A percentile compares a stretch with the other conserved stretches of the same genome.
Evolutionary conservation across 2,329 filamentous ascomycete genomes (phyloP).

Genomic region (Fusarium sp.): DNA sequence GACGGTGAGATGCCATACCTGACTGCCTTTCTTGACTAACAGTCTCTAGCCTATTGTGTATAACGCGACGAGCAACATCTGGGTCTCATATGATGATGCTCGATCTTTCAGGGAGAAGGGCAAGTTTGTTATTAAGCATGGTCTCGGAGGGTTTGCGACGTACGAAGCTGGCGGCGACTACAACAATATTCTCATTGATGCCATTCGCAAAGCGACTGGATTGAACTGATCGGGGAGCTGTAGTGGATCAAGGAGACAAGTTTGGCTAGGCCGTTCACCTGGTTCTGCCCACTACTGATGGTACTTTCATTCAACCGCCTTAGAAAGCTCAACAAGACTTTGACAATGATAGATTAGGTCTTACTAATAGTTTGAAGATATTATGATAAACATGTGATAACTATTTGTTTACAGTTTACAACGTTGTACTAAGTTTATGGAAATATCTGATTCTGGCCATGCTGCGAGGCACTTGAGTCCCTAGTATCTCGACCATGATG

Average conservation of each 20-base stretch:
- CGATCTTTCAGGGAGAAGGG: conserved; percentile 31
- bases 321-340: background rate
- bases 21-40: background rate
- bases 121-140: conserved; percentile 18
- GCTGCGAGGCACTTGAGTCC: no score
- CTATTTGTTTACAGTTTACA: no score
- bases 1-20: conserved; percentile 5
- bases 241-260: background rate
- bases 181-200: conserved; percentile 36
- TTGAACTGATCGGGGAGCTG: background rate
- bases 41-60: conserved; percentile 27
- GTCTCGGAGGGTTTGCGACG: conserved; percentile 29
- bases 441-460: no score
- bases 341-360: no score
- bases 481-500: no score
- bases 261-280: no score
- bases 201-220: conserved; percentile 27
- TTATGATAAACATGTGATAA: no score
- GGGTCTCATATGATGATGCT: conserved; percentile 35
- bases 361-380: no score
- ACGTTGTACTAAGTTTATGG: no score
- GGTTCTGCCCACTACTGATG: background rate
- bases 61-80: conserved; percentile 25
- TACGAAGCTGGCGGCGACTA: conserved; percentile 38
- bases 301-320: background rate